Evolutionary conservation across 805 yeast species (phyloP), one percentile per base, ranked within the genome.

Genomic region (Debaryomyces maramus): DNA sequence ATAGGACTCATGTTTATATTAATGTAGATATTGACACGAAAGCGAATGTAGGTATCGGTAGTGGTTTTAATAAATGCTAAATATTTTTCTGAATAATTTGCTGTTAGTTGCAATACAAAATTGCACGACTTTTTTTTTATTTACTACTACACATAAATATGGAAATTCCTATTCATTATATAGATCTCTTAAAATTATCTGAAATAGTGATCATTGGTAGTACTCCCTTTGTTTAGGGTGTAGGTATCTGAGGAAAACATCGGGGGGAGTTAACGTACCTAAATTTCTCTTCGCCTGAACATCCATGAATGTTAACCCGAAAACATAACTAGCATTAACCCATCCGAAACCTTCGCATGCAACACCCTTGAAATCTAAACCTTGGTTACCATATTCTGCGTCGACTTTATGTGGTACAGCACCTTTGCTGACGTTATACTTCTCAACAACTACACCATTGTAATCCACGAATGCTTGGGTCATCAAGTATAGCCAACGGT

Each of bases 261-360:
- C 71, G 0, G 95, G 95, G 3, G 88, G 80, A 3, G 89, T 81
- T 38, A 85, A 78, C 3, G 90, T 77, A 0, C 95, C 96, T 45
- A 89, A 68, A 1, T 90, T 88, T 45, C 96, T 72, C 43, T 73
- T 73, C 3, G 90, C 89, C 48, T 78, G 81, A 36, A 72, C 70
- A 46, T 80, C 80, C 61, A 86, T 65, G 43, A 77, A 78, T 16
- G 83, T 73, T 45, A 88, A 65, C 0, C 97, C 97, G 45, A 85
- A 60, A 19, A 84, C 53, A 61, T 78, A 89, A 51, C 93, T 81
- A 5, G 98, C 85, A 66, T 91, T 91, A 37, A 91, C 97, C 99
- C 99, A 91, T 1, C 98, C 99, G 62, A 91, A 91, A 1, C 99
- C 99, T 64, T 93, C 97, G 6, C 85, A 83, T 0, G 96, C 95